phyloP scores from a whole-genome alignment of 495 filamentous ascomycete species.

The Penicillium dipodomyicola region DNA sequence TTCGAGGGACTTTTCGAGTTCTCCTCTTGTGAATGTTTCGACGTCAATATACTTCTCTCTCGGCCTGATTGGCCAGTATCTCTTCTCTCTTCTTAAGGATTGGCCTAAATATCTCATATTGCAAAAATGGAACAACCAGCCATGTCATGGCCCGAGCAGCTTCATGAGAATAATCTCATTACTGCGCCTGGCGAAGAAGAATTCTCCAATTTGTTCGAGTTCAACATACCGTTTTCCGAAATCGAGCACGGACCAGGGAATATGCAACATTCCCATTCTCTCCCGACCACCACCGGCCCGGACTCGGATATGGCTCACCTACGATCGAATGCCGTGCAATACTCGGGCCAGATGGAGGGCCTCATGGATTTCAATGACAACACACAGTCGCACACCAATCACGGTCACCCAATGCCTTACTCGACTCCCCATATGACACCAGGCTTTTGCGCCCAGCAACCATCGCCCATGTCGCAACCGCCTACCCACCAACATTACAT shows the following conservation, averaged over 20 bases:
- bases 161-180: constrained; percentile 36
- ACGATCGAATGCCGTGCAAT: constrained; percentile 29
- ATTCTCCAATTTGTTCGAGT: constrained; percentile 54
- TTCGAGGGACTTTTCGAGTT: not conserved
- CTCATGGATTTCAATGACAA: constrained; percentile 37
- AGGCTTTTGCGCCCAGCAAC: constrained; percentile 41
- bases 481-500: constrained; percentile 49
- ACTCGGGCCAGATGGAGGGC: constrained; percentile 29
- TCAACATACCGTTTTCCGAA: constrained; percentile 50
- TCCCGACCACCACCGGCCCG: constrained; percentile 33
- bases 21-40: not conserved
- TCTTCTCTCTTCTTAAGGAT: not conserved
- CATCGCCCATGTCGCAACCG: constrained; percentile 53
- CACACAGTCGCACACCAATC: constrained; percentile 23
- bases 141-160: constrained; percentile 43
- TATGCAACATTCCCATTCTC: constrained; percentile 34
- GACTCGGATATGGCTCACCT: constrained; percentile 32
- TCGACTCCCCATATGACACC: constrained; percentile 37
- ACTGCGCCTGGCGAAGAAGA: constrained; percentile 44
- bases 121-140: constrained; percentile 41
- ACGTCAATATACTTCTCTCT: not conserved
- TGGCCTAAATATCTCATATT: not conserved
- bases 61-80: not conserved
- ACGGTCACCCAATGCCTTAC: constrained; percentile 27
- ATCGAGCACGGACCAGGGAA: constrained; percentile 44